Percentiles rank a stretch among this genome's conserved stretches.
These are phyloP conservation scores for Mrakia frigida DNA, from an alignment of 768 basidiomycete genomes.

Conservation along the genomic window DNA sequence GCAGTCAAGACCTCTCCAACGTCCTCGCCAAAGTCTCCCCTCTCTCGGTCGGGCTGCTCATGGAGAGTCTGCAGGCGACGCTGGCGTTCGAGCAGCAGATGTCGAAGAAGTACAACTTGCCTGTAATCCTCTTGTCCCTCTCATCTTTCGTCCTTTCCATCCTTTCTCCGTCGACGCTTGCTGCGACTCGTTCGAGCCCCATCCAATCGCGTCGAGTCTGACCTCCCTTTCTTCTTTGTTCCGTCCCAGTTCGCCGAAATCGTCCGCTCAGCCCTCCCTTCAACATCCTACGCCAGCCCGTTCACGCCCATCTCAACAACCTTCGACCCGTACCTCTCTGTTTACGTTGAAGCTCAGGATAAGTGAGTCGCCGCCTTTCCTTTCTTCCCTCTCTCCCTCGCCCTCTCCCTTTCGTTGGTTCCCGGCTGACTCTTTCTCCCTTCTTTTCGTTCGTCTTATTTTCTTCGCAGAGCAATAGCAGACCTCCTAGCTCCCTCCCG, in stretches of 20 bases:
- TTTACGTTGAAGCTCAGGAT: constrained; percentile 95
- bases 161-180: background rate
- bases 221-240: background rate
- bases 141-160: background rate
- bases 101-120: constrained; percentile 71
- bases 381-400: no score
- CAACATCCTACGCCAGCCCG: constrained; percentile 44
- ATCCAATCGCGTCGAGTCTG: background rate
- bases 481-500: constrained; percentile 88
- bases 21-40: constrained; percentile 73
- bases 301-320: constrained; percentile 64
- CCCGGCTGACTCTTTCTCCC: background rate
- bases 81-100: constrained; percentile 81
- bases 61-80: constrained; percentile 81
- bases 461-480: constrained; percentile 60
- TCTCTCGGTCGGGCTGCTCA: constrained; percentile 62
- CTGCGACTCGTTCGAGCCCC: background rate
- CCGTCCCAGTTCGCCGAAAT: constrained; percentile 39
- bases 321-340: constrained; percentile 84
- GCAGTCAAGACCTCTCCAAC: constrained; percentile 74
- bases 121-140: constrained; percentile 42
- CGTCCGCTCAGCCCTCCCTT: constrained; percentile 30
- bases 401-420: background rate
- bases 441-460: background rate
- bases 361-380: constrained; percentile 53